A percentile compares a stretch with the other conserved stretches of the same genome.
Evolutionary conservation across 1,284 basidiomycete genomes (phyloP).

Genomic region (Trametes versicolor): DNA sequence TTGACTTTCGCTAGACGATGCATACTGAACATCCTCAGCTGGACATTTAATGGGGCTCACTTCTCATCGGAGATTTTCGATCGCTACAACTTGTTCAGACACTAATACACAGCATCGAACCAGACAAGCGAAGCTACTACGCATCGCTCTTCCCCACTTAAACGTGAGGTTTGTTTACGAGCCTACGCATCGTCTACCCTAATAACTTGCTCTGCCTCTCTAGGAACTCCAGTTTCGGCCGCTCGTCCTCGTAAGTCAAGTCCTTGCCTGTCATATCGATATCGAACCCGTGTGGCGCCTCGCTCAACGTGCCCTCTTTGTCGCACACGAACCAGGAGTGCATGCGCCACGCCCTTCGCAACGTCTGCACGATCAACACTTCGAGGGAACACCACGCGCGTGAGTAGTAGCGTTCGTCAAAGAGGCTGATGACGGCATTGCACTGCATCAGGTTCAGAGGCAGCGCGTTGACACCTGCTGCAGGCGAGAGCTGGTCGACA

Average conservation of each 20-base stretch:
- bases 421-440: slow-evolving; percentile 11
- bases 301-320: background rate
- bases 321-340: slow-evolving; percentile 10
- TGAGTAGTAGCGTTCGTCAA: slow-evolving; percentile 12
- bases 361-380: slow-evolving; percentile 3
- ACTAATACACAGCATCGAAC: too few relatives aligned
- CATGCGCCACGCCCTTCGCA: slow-evolving; percentile 7
- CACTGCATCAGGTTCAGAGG: slow-evolving; percentile 13
- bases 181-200: background rate
- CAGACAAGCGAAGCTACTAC: too few relatives aligned
- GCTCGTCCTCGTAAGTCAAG: slow-evolving; percentile 6
- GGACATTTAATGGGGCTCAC: too few relatives aligned
- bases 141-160: too few relatives aligned
- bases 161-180: too few relatives aligned
- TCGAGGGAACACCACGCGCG: slow-evolving; percentile 13
- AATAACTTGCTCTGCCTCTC: slow-evolving; percentile 7
- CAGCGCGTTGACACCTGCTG: slow-evolving; percentile 7
- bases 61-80: too few relatives aligned
- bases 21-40: too few relatives aligned
- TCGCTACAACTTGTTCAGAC: too few relatives aligned
- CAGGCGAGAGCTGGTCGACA: background rate
- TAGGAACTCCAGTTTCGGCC: slow-evolving; percentile 4
- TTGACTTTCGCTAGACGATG: too few relatives aligned
- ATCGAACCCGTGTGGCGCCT: background rate
- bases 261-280: background rate